Conservation (phyloP, 371 early-diverging fungal species). For the Mucor sp. region DNA sequence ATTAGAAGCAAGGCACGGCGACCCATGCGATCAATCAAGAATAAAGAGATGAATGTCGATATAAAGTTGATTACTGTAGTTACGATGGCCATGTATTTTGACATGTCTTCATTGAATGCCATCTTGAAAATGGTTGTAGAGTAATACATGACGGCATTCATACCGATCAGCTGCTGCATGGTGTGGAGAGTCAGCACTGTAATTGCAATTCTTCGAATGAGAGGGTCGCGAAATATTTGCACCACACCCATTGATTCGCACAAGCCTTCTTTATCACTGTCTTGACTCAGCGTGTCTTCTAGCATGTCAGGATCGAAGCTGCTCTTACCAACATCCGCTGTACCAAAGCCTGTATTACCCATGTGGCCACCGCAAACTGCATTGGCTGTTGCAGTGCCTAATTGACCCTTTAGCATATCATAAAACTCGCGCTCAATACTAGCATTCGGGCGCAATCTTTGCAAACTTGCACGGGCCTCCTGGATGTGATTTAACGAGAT, state of each 20-base stretch:
- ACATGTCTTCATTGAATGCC: constrained; percentile 44
- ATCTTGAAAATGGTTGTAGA: constrained; percentile 69
- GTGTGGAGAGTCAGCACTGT: constrained; percentile 48
- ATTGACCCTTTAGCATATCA: constrained; percentile 45
- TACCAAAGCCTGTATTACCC: constrained; percentile 51
- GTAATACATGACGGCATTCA: constrained; percentile 84
- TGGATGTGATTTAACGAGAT: constrained; percentile 16
- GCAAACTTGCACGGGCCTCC: constrained; percentile 37
- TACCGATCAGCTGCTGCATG: constrained; percentile 81
- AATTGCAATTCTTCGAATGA: constrained; percentile 57
- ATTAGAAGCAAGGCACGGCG: constrained; percentile 62
- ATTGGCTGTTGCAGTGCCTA: constrained; percentile 61
- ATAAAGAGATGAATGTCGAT: constrained; percentile 53
- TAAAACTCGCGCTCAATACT: constrained; percentile 59
- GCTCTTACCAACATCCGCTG: neutral
- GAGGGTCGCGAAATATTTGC: constrained; percentile 46
- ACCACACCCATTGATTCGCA: constrained; percentile 30
- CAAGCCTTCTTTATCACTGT: neutral
- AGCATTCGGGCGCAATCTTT: constrained; percentile 52
- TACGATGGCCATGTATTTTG: constrained; percentile 59
- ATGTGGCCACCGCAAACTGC: constrained; percentile 96
- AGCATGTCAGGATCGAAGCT: neutral
- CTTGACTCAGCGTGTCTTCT: neutral
- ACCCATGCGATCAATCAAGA: constrained; percentile 66
- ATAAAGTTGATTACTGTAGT: constrained; percentile 66